Conservation (phyloP, 805 yeast genomes). For the Spathaspora hagerdaliae region DNA sequence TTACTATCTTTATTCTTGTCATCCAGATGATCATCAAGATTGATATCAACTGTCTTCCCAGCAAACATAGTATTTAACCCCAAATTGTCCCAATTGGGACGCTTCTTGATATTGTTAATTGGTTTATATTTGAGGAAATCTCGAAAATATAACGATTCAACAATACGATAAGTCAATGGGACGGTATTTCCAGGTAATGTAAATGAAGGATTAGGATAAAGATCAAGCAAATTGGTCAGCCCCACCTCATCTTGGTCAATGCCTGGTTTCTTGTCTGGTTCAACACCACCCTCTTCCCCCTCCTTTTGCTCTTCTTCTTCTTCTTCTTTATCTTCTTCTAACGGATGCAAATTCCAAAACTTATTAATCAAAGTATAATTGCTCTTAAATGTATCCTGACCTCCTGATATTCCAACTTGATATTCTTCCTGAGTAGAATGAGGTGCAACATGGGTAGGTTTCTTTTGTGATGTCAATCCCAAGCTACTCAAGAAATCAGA, state of each 20-base stretch:
- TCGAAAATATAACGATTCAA: slow-evolving; percentile 64
- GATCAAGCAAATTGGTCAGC: slow-evolving; percentile 13
- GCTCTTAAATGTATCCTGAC: slow-evolving; percentile 23
- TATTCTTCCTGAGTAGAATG: slow-evolving; percentile 11
- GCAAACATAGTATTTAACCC: slow-evolving; percentile 36
- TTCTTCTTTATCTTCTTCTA: slow-evolving; percentile 18
- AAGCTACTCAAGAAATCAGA: slow-evolving; percentile 22
- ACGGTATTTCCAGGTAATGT: slow-evolving; percentile 75
- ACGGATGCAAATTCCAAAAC: slow-evolving; percentile 49
- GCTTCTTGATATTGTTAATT: slow-evolving; percentile 25
- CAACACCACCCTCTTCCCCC: background rate
- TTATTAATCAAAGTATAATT: slow-evolving; percentile 36
- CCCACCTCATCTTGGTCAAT: background rate
- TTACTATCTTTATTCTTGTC: slow-evolving; percentile 3
- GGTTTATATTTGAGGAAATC: slow-evolving; percentile 44
- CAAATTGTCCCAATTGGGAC: slow-evolving; percentile 45
- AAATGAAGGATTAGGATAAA: slow-evolving; percentile 51
- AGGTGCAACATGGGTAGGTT: slow-evolving; percentile 8
- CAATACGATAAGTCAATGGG: slow-evolving; percentile 67
- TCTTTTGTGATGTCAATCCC: slow-evolving; percentile 7
- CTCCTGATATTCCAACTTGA: slow-evolving; percentile 31
- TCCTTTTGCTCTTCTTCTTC: slow-evolving; percentile 9
- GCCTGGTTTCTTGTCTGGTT: slow-evolving; percentile 1
- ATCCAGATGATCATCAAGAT: slow-evolving; percentile 20
- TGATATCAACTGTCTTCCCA: slow-evolving; percentile 38